Evolutionary conservation across 1,284 basidiomycete genomes (phyloP), one percentile per base, ranked within the genome.

Genomic region (Agaricales sp.): DNA sequence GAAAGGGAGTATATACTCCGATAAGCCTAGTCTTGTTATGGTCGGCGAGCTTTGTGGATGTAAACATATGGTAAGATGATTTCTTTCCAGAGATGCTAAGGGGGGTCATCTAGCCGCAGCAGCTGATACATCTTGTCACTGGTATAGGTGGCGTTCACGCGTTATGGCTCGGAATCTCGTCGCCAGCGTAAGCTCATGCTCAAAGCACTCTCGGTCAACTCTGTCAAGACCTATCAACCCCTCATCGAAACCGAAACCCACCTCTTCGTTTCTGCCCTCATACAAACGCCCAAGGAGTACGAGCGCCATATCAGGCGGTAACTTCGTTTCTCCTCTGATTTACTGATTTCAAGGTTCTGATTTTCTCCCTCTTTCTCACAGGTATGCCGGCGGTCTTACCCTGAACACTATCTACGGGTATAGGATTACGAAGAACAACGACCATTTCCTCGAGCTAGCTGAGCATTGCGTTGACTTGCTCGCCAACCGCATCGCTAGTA

Each of bases 1-100:
- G 58, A 74, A 77, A 24, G 80, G 82, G 18, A 67, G 71, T 4
- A 78, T 84, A 49, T 87, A 87, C 61, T 78, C 81, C 18, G 83
- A 87, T 63, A 84, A 81, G 57, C 81, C 82, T 0, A 66, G 67
- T 26, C 66, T 86, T 26, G 67, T 80, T 48, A 87, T 87, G 84
- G 68, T 67, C 2, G 70, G 73, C 20, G 77, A 87, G 53, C 67
- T 87, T 51, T 85, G 83, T 58, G 82, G 81, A 43, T 83, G 80
- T 59, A 72, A 81, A 53, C 74, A 83, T 59, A 35, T 35, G 30
- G 30, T 35, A 35, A 8, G 30, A 11, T n/a, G n/a, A n/a, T n/a
- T n/a, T n/a, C n/a, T n/a, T n/a, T n/a, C n/a, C n/a, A n/a, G n/a
- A n/a, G n/a, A 85, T 85, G 80, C 77, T 75, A 56, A 54, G 63